Base-by-base conservation (phyloP, 768 basidiomycete species). In the Dioszegia hungarica region DNA sequence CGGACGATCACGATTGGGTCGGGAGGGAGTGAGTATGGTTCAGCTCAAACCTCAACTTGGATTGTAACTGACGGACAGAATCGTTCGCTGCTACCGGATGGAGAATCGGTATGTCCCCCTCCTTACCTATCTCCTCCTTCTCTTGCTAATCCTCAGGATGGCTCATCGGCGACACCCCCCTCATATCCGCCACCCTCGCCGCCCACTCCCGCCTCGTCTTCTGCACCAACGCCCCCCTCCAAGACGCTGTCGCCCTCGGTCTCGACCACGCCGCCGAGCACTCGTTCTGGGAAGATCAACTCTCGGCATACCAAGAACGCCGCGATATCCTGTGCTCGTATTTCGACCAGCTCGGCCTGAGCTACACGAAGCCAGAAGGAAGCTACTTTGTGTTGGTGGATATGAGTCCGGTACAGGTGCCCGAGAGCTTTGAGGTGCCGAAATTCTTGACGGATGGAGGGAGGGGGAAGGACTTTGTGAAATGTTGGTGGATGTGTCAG, bases 71-170 rank as follows among this genome's bases (percentile, higher is more conserved):
- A 64, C 39, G 1, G 19, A n/a, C 57, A 93, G 91, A 97, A 80
- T 85, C 90, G 5, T 99, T 99, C 76, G 89, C 92, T 14, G 90
- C 90, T 4, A 99, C 94, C 2, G 94, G 95, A 24, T 98, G 92
- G 93, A 86, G 94, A 56, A 84, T 98, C 44, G 72, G 73, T 73
- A 40, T 59, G 72, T 69, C 5, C 2, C 12, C n/a, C n/a, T n/a
- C 24, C 11, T 28, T 51, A 38, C 24, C 40, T 36, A 17, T 15
- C 14, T 43, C 29, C 24, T 46, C 27, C 11, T 17, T 14, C 33
- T 9, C 31, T 4, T 27, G 22, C 54, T 45, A 17, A 54, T 9
- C 9, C 17, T n/a, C 45, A 45, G 94, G 95, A 61, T 98, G 93
- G 93, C 83, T 94, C 8, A 86, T 98, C 66, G 95, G 86, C 17